Base-by-base conservation (phyloP, 805 yeast genomes). In the Barnettozyma botsteinii region DNA sequence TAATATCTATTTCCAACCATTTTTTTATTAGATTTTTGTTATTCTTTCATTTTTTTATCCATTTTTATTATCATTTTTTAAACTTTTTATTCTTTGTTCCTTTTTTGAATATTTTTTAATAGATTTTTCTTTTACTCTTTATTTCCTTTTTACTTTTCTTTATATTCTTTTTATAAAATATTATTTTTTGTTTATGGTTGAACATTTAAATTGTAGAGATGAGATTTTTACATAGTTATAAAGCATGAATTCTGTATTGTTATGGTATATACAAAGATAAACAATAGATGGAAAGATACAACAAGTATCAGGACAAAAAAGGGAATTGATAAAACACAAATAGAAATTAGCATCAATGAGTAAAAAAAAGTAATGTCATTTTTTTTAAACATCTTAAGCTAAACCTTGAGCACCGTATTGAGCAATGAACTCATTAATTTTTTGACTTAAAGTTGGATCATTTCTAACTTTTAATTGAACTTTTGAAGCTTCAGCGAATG, bases 401-500 rank as follows among this genome's bases (percentile, higher is more conserved):
- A 43, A 31, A 19, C 43, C 43, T 45, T 45, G 47, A 23, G 52
- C 53, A 44, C 61, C 61, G 42, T 60, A 62, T 38, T 52, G 56
- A 44, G 68, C 67, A 66, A 79, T 62, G 33, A 81, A 66, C 62
- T 80, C 84, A 46, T 72, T 71, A 49, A 84, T 75, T 64, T 79
- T 81, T 27, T 67, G 66, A 52, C 76, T 72, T 59, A 83, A 70
- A 20, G 72, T 64, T 31, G 86, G 85, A 57, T 84, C 93, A 38
- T 72, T 64, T 65, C 73, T 79, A 53, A 93, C 77, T 57, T 81
- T 78, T 57, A 79, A 67, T 72, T 93, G 98, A 67, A 88, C 78
- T 62, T 84, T 85, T 36, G 96, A 79, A 48, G 97, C 96, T 67
- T 87, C 96, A 45, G 91, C 89, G 54, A 85, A 84, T 15, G 93